These are phyloP conservation scores for Vaccinium macrocarpon DNA, from an alignment of 148 eudicot species.

Conservation along the genomic window DNA sequence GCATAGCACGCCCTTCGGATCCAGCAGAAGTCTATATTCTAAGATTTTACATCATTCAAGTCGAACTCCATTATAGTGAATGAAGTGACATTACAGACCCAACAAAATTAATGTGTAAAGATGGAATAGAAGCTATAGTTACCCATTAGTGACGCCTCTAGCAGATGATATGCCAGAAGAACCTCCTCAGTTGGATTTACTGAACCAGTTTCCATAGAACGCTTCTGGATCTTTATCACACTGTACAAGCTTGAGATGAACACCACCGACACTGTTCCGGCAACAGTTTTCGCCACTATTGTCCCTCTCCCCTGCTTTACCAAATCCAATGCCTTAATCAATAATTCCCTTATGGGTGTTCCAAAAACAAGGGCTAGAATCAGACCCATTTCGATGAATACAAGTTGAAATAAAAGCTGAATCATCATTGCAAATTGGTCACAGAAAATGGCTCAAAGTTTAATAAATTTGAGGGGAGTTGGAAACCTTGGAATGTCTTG, in stretches of 20 bases:
- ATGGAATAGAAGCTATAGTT: neutral
- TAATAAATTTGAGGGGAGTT: neutral
- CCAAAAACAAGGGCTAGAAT: slow-evolving; percentile 11
- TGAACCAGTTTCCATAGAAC: neutral
- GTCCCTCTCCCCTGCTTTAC: slow-evolving; percentile 15
- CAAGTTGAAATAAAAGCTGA: slow-evolving; percentile 11
- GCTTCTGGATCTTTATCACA: slow-evolving; percentile 10
- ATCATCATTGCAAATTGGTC: neutral
- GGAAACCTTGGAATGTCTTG: neutral
- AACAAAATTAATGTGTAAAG: neutral
- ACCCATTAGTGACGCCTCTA: slow-evolving; percentile 23
- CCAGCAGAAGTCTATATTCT: too few species aligned
- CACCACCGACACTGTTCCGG: slow-evolving; percentile 13
- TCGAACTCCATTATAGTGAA: too few species aligned
- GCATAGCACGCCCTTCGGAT: too few species aligned
- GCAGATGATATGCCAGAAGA: slow-evolving; percentile 13
- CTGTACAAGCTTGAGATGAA: slow-evolving; percentile 10
- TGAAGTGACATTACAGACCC: too few species aligned
- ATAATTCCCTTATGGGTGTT: slow-evolving; percentile 8
- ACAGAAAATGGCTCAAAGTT: neutral
- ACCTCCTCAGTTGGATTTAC: slow-evolving; percentile 26
- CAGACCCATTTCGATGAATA: slow-evolving; percentile 19
- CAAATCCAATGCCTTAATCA: slow-evolving; percentile 18
- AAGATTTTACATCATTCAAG: too few species aligned
- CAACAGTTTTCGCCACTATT: slow-evolving; percentile 12